Evolutionary conservation across 169 alveolate species (phyloP), one percentile per base, ranked within the genome.

Genomic region (Eimeria acervulina): DNA sequence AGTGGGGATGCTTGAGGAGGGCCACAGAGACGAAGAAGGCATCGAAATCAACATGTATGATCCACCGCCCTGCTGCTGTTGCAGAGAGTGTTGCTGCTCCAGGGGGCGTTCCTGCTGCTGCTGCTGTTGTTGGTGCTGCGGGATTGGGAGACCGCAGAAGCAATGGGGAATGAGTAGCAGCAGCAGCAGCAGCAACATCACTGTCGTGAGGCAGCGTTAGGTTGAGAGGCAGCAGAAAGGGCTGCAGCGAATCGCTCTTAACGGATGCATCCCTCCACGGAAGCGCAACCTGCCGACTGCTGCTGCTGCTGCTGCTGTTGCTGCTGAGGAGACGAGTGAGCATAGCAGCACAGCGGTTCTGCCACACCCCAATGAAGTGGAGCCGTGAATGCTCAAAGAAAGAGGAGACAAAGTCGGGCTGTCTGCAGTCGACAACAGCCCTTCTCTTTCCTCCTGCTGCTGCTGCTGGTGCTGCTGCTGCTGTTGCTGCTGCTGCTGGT

Each of bases 11-110:
- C 51, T 84, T 88, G 63, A 84, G 70, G 47, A 95, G 68, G 28
- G 96, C 96, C 59, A 95, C 96, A 19, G 95, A 55, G 33, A 89
- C 96, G 76, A 95, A 95, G 76, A 95, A 95, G 21, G 96, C 94
- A 70, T 95, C 96, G 28, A 84, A 95, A 76, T 95, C 96, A 26
- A 95, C 92, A 70, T 95, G 96, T 61, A 95, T 0, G 13, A 92
- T 76, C 93, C 90, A 80, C 3, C 92, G 78, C 72, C 78, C 78
- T 55, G 72, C 74, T 51, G 76, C 92, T 52, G 76, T 63, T 21
- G 90, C 66, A n/a, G 66, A n/a, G 52, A 51, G 26, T 80, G 90
- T 42, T 51, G 92, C 78, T 19, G 70, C 59, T 52, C 78, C 92
- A 26, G 90, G 47, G 21, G n/a, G 70, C 21, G 90, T 26, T 84